Evolutionary conservation across 768 basidiomycete species (phyloP).

Genomic region (Lanmaoa rubissima): DNA sequence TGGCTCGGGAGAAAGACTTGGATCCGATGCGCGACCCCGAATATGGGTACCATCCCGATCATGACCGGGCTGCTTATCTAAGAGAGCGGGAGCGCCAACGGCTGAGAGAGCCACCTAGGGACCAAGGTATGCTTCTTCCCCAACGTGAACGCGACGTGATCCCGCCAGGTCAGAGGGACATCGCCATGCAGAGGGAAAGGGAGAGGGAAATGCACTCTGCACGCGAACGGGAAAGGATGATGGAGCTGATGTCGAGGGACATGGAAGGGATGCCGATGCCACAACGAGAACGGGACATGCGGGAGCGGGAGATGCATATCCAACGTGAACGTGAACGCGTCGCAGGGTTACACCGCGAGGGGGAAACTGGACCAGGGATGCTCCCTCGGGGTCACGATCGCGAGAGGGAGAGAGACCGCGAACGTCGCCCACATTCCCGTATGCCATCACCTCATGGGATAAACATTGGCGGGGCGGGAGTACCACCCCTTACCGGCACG

Average conservation of each 20-base stretch:
- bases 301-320: slow-evolving; percentile 28
- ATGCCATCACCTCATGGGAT: slow-evolving; percentile 26
- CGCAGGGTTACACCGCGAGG: slow-evolving; percentile 20
- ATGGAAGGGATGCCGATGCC: slow-evolving; percentile 21
- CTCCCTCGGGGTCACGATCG: slow-evolving; percentile 26
- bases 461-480: slow-evolving; percentile 5
- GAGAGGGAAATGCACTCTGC: slow-evolving; percentile 19
- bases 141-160: slow-evolving; percentile 26
- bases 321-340: slow-evolving; percentile 30
- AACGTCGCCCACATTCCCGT: slow-evolving; percentile 28
- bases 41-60: slow-evolving; percentile 23
- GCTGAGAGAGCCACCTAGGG: slow-evolving; percentile 17
- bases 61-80: slow-evolving; percentile 19
- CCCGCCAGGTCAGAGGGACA: slow-evolving; percentile 17
- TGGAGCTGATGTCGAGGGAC: slow-evolving; percentile 22
- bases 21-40: slow-evolving; percentile 27
- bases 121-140: slow-evolving; percentile 18
- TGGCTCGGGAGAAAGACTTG: slow-evolving; percentile 22
- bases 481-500: slow-evolving; percentile 4
- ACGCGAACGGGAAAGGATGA: slow-evolving; percentile 25
- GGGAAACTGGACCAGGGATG: slow-evolving; percentile 25
- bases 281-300: slow-evolving; percentile 27
- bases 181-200: slow-evolving; percentile 26
- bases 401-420: slow-evolving; percentile 32
- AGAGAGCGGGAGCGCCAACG: slow-evolving; percentile 27